Evolutionary conservation across 768 basidiomycete species (phyloP).

Genomic region (Lactarius vividus): DNA sequence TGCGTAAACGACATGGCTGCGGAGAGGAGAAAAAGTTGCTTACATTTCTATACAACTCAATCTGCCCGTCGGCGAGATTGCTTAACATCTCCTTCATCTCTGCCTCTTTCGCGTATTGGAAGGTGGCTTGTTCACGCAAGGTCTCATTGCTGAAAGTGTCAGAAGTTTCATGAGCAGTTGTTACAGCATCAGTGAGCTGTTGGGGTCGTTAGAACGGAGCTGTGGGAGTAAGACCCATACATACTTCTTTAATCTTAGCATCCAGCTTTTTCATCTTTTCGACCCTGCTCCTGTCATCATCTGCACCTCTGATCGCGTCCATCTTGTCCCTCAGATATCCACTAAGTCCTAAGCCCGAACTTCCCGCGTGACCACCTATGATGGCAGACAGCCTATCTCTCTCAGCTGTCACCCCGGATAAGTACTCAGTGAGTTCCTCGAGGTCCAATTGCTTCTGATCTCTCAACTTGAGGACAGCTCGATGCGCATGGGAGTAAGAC

Average conservation of each 20-base stretch:
- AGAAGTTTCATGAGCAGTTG: constrained; percentile 91
- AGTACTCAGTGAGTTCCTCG: constrained; percentile 93
- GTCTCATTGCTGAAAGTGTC: constrained; percentile 97
- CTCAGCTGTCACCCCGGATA: constrained; percentile 89
- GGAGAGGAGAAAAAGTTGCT: constrained; percentile 27
- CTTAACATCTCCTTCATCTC: constrained; percentile 97
- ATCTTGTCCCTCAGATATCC: constrained; percentile 92
- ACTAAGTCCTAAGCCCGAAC: constrained; percentile 78
- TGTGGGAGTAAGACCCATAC: constrained; percentile 19
- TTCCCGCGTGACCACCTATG: constrained; percentile 83
- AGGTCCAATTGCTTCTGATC: constrained; percentile 99
- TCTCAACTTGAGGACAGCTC: constrained; percentile 89
- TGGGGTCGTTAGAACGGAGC: neutral
- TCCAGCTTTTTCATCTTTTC: constrained; percentile 94
- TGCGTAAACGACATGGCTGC: constrained; percentile 8
- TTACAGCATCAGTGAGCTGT: constrained; percentile 94
- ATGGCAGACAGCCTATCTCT: constrained; percentile 90
- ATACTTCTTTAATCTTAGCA: constrained; percentile 90
- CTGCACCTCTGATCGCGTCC: constrained; percentile 86
- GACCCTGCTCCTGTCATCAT: constrained; percentile 89
- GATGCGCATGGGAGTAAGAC: constrained; percentile 92
- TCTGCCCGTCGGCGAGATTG: constrained; percentile 89
- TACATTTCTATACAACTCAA: constrained; percentile 90
- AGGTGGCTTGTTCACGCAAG: constrained; percentile 83
- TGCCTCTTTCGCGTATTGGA: constrained; percentile 85